Evolutionary conservation across 179 eudicot species (phyloP), one percentile per base, ranked within the genome.

Genomic region (Sideroxylon spinosum): DNA sequence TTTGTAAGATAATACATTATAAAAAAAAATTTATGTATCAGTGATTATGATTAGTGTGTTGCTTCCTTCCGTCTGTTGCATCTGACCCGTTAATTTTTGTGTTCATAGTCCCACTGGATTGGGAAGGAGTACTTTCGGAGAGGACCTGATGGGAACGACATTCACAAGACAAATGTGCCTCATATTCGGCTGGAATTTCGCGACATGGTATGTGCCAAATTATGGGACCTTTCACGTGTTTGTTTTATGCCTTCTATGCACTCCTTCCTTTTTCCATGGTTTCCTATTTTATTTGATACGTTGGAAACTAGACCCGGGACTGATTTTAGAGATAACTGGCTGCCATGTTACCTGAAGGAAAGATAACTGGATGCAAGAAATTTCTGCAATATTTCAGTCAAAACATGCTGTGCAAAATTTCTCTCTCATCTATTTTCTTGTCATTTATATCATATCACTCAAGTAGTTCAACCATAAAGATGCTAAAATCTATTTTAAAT

Each of bases 111-210:
- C 17, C 99, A 96, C 76, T 96, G 99, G 99, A 90, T 96, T 65
- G 99, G 99, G 56, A 86, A 88, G 80, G 93, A 87, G 81, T 96
- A 96, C 90, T 94, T 81, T 88, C 89, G 60, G 85, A 88, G 91
- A 85, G 97, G 96, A 74, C 98, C 99, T 50, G 92, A 89, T 78
- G 98, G 99, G 63, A 96, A 96, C 83, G 94, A 96, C 67, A 96
- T 96, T 81, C 99, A 87, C 88, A 92, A 80, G 94, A 96, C 99
- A 64, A 96, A 96, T 83, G 99, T 96, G 68, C 99, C 99, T 81
- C 98, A 88, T 78, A 96, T 96, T 83, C 90, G 99, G 62, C 84
- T 96, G 73, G 99, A 96, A 81, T 96, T 96, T 71, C 98, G 99
- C 79, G 93, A 96, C 50, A 90, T 89, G 97, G 99, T 94, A 92